Evolutionary conservation across 495 filamentous ascomycete species (phyloP).

Genomic region (Podospora sp.): DNA sequence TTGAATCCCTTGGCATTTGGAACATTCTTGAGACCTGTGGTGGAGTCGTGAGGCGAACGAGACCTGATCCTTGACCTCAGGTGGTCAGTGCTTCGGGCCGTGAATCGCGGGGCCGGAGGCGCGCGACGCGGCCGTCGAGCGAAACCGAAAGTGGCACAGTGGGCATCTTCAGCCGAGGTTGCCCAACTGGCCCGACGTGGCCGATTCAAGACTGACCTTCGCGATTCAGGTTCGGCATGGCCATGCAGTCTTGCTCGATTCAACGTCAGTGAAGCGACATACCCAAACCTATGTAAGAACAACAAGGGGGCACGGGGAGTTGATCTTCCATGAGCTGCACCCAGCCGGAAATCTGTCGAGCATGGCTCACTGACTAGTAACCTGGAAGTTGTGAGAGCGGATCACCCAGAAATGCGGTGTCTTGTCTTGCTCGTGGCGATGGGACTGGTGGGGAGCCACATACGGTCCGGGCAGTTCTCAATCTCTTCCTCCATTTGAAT

Average conservation of each 20-base stretch:
- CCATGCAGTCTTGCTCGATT: neutral
- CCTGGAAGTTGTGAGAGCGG: too few relatives aligned
- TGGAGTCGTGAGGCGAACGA: neutral
- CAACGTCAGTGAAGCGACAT: neutral
- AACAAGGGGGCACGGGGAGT: too few relatives aligned
- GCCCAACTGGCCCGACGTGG: neutral
- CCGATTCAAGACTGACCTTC: neutral
- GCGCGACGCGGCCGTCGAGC: neutral
- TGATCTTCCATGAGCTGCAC: too few relatives aligned
- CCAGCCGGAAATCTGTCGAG: too few relatives aligned
- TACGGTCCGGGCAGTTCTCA: too few relatives aligned
- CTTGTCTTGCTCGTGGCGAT: too few relatives aligned
- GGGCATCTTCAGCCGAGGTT: neutral
- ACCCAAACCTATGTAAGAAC: too few relatives aligned
- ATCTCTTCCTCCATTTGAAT: too few relatives aligned
- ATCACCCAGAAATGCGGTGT: too few relatives aligned
- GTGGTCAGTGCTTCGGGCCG: neutral
- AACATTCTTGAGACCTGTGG: slow-evolving; percentile 5
- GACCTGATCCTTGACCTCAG: neutral
- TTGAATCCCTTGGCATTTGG: slow-evolving; percentile 15
- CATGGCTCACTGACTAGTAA: too few relatives aligned
- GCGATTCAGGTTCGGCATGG: neutral
- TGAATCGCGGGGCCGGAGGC: neutral
- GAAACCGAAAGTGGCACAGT: neutral
- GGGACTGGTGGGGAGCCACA: too few relatives aligned